Base-by-base conservation (phyloP, 805 yeast species). In the Blastobotrys terrestris region DNA sequence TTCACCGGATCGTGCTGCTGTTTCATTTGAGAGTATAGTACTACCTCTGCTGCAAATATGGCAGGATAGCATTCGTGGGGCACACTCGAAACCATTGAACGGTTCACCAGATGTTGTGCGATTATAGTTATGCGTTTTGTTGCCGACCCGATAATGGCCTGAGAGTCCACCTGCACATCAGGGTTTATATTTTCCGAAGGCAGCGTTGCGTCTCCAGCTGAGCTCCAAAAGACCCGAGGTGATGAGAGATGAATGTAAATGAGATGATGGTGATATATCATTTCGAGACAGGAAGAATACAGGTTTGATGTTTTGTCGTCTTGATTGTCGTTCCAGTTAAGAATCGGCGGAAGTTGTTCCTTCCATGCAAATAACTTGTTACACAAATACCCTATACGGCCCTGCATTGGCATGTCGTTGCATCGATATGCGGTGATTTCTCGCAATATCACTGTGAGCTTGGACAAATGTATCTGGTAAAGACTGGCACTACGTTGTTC, bases 401-500 rank as follows among this genome's bases (percentile, higher is more conserved):
- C 35, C 11, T 26, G 35, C 35, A 5, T 6, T 26, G 35, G 35
- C 35, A 26, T 26, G 11, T 26, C 35, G 11, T 26, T 26, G 11
- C 35, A 26, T 26, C 35, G 35, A 26, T 26, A 26, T 26, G 35
- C 35, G 11, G 35, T 26, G 11, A 26, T 26, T 26, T 26, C 35
- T 11, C 35, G 35, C 11, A 26, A 26, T 26, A 26, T 26, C 35
- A 26, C 35, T 11, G 35, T 26, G 11, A 26, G 35, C 35, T 26
- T 26, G 35, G 35, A 26, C 11, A 26, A 11, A 5, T 26, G 35
- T 26, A 26, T 26, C 35, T 26, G 35, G 35, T 26, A 26, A 11
- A 6, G 35, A 26, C 35, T 26, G 35, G 35, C 35, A 26, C 35
- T 26, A 6, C 35, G 5, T 26, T 26, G 5, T 26, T 72, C 78